Conservation (phyloP, 805 yeast genomes). For the Saccharomyces mikatae region DNA sequence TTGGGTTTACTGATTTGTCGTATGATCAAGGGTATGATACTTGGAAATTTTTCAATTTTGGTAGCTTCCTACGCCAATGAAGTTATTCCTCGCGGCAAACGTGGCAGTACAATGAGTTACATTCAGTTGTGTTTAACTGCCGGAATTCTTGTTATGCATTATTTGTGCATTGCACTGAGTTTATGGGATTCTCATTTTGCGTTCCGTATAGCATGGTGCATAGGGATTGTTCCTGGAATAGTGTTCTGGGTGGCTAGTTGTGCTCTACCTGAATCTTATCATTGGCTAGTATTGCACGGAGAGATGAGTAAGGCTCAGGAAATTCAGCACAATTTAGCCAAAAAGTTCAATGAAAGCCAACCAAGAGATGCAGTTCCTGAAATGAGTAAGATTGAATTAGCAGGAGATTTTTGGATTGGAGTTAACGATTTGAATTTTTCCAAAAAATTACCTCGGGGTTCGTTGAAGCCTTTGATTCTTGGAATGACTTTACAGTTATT, state of each 20-base stretch:
- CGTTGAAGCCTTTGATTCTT: not conserved
- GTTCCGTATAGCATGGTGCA: slow-evolving; percentile 58
- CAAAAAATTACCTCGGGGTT: not conserved
- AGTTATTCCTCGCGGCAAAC: slow-evolving; percentile 37
- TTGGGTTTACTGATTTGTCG: slow-evolving; percentile 36
- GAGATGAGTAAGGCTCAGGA: slow-evolving; percentile 34
- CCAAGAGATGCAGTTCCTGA: not conserved
- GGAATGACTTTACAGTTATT: slow-evolving; percentile 36
- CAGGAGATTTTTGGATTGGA: not conserved
- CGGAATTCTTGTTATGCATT: slow-evolving; percentile 52
- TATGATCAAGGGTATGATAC: slow-evolving; percentile 43
- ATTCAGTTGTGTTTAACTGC: slow-evolving; percentile 52
- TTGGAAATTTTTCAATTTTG: slow-evolving; percentile 49
- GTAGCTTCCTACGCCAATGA: slow-evolving; percentile 51
- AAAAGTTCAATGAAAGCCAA: slow-evolving; percentile 7
- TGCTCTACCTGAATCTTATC: slow-evolving; percentile 51
- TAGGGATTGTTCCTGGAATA: slow-evolving; percentile 47
- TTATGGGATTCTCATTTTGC: slow-evolving; percentile 37
- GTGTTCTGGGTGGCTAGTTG: slow-evolving; percentile 32
- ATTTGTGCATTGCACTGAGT: slow-evolving; percentile 40
- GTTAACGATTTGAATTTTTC: not conserved
- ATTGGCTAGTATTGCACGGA: slow-evolving; percentile 39
- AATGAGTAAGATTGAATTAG: not conserved
- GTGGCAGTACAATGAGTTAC: slow-evolving; percentile 46
- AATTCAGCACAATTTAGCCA: slow-evolving; percentile 29